Base-by-base conservation (phyloP, 495 filamentous ascomycete species). In the Cercophora newfieldiana region DNA sequence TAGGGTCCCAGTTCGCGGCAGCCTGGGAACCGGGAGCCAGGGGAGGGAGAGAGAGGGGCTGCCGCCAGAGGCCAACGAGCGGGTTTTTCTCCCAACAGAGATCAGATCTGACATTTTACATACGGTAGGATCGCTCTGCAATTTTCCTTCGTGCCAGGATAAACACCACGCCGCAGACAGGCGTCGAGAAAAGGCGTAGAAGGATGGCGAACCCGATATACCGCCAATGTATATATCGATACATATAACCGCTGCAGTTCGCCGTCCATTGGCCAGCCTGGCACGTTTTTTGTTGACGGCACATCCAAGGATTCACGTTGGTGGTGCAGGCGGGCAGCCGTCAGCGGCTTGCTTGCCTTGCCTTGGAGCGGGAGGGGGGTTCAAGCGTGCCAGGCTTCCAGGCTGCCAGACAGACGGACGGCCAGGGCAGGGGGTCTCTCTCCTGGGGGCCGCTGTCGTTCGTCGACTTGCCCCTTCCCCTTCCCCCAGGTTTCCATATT, bases 141-240 rank as follows among this genome's bases (percentile, higher is more conserved):
- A 44, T 44, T 16, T 44, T 44, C 37, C 37, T 44, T n/a, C 4
- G 12, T 44, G 2, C 37, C 4, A 44, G 37, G 37, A 44, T 44
- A 26, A 26, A 53, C 50, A 26, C 10, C 50, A 26, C 54, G 54
- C 54, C 54, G 26, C 30, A 48, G 7, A 2, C 58, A 60, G 22
- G 30, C 58, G 31, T 48, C 58, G 31, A 58, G 25, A 58, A 58
- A 33, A 31, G 50, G 24, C 19, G n/a, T 33, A 19, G 26, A 58
- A 58, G 55, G 55, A 58, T 33, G 26, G n/a, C 55, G 29, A 58
- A 21, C 55, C n/a, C 29, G 55, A 58, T 58, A 33, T 31, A 33
- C 55, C 55, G 55, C n/a, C 18, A 24, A 49, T 24, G 26, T 19
- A 58, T 58, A 58, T 31, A 57, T 26, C 26, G 55, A 8, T 28